A percentile compares a stretch with the other conserved stretches of the same genome.
These are phyloP conservation scores for Cicer yamashitae DNA, from an alignment of 306 rosid genomes.

Conservation along the genomic window DNA sequence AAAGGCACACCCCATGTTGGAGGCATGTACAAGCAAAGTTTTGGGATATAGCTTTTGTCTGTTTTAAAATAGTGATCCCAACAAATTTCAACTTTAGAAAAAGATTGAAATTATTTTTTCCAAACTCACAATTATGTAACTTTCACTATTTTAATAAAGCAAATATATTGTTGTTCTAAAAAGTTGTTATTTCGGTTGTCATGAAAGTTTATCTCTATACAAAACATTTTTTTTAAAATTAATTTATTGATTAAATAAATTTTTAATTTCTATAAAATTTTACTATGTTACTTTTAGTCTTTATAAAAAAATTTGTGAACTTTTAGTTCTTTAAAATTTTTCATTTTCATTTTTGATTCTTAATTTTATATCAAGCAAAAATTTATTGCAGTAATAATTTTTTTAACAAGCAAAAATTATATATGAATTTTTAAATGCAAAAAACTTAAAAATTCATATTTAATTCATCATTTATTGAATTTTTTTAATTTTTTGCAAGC, in stretches of 20 bases:
- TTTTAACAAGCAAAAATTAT: no score
- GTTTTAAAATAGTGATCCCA: constrained; percentile 23
- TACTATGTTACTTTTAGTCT: no score
- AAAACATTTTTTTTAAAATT: background rate
- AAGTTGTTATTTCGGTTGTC: background rate
- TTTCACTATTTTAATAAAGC: background rate
- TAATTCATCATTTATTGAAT: no score
- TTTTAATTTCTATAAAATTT: no score
- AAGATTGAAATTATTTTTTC: background rate
- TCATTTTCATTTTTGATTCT: no score
- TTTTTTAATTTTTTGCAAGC: no score
- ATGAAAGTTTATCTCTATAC: background rate
- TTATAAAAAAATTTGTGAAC: no score
- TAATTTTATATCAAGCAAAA: no score
- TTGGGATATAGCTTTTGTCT: constrained; percentile 49
- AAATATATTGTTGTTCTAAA: background rate
- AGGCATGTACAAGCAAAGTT: constrained; percentile 44
- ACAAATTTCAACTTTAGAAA: background rate
- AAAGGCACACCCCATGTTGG: constrained; percentile 38
- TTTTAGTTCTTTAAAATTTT: no score
- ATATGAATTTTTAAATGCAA: no score
- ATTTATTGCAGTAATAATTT: no score
- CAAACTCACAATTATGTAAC: background rate
- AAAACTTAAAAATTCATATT: no score
- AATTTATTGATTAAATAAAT: background rate